Evolutionary conservation across 2,329 filamentous ascomycete species (phyloP), one percentile per base, ranked within the genome.

Genomic region (Talaromyces sp.): DNA sequence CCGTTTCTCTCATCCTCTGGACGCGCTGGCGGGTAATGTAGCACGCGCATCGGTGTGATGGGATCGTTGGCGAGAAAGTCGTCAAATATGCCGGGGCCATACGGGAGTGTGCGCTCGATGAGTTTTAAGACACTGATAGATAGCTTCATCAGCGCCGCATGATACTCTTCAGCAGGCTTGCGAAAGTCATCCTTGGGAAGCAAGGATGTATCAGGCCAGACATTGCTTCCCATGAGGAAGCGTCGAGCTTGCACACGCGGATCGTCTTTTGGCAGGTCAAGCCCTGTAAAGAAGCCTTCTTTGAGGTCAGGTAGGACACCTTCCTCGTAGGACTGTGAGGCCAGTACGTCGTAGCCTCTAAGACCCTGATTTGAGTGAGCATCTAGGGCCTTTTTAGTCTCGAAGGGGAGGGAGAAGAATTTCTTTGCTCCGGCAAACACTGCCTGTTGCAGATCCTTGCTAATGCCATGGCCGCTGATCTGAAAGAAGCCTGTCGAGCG

Each of bases 21-120:
- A 68, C 73, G 75, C 64, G 79, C 78, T 0, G 81, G 78, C 1
- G 82, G 82, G 68, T 85, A 85, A 68, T 84, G 82, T 13, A 85
- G 78, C 52, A 85, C 69, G 31, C 81, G 75, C 68, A 82, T 74
- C 16, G 79, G 79, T 41, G 77, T 80, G 14, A 82, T 75, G 2
- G 82, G 78, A 39, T 82, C 78, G 59, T 78, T 75, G 60, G 76
- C 19, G 10, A 62, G 74, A 59, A 83, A 83, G 6, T 79, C 75
- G 37, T 76, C 71, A 68, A 84, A 84, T 60, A 72, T 63, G 14
- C 59, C 56, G 3, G 69, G 60, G 65, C 78, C 74, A 66, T 78
- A 73, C 60, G 79, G 76, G 57, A 84, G 71, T 58, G 80, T 75
- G 68, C 76, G 69, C 1, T 80, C 81, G 10, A 84, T 70, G 5